phyloP scores from a whole-genome alignment of 805 yeast genomes.

The Candida insectorum region DNA sequence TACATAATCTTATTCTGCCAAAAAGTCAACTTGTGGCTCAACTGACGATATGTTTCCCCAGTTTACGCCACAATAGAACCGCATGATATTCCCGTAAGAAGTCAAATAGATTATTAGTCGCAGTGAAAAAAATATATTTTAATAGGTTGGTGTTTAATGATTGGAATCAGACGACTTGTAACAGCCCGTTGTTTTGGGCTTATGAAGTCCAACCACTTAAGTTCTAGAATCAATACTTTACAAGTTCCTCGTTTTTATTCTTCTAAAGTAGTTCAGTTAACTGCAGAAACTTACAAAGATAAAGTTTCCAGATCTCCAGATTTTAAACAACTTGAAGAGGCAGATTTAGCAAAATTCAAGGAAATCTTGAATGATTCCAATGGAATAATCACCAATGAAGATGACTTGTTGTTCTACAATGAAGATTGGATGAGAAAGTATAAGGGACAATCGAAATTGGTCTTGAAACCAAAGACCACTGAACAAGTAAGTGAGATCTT shows the following conservation, averaged over 20 bases:
- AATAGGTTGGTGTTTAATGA: too few relatives aligned
- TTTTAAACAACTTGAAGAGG: constrained; percentile 50
- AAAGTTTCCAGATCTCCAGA: constrained; percentile 48
- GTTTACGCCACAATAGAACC: too few relatives aligned
- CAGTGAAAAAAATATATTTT: too few relatives aligned
- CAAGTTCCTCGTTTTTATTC: constrained; percentile 9
- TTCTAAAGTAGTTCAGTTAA: constrained; percentile 43
- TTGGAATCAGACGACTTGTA: constrained; percentile 1
- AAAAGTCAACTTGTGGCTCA: too few relatives aligned
- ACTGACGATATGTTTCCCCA: too few relatives aligned
- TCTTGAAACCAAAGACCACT: constrained; percentile 77
- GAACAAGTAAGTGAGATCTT: constrained; percentile 75
- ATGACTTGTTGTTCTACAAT: constrained; percentile 69
- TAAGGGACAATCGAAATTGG: constrained; percentile 78
- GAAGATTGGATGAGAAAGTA: constrained; percentile 96
- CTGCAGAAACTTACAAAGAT: constrained; percentile 67
- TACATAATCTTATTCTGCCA: too few relatives aligned
- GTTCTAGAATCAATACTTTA: too few relatives aligned
- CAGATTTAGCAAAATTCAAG: constrained; percentile 61
- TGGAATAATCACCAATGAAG: constrained; percentile 50
- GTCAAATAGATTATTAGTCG: too few relatives aligned
- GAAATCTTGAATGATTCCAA: constrained; percentile 51
- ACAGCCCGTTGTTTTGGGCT: too few relatives aligned
- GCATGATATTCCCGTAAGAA: too few relatives aligned
- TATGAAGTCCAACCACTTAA: too few relatives aligned